A percentile compares a stretch with the other conserved stretches of the same genome.
phyloP scores from a whole-genome alignment of 1,284 basidiomycete species.

The Sporisorium reilianum region DNA sequence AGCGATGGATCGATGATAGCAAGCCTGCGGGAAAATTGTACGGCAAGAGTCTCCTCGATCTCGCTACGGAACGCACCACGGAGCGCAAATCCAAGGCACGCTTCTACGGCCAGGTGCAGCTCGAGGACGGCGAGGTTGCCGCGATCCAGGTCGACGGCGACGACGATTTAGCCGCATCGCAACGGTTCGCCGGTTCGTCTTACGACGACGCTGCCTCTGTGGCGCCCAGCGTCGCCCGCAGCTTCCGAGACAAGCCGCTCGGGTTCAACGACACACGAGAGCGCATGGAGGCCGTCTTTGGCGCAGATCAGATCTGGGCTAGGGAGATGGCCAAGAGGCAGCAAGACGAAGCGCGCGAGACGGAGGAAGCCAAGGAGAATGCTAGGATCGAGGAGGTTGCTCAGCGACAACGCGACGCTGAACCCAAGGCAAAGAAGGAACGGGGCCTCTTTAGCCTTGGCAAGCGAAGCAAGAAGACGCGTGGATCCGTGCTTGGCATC shows the following conservation, averaged over 20 bases:
- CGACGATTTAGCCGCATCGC: constrained; percentile 13
- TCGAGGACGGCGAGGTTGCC: constrained; percentile 42
- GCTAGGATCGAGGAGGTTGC: constrained; percentile 30
- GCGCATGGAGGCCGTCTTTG: constrained; percentile 66
- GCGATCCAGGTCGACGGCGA: constrained; percentile 30
- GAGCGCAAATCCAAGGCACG: constrained; percentile 46
- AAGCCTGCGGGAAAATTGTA: constrained; percentile 65
- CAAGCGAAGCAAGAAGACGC: constrained; percentile 42
- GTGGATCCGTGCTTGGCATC: constrained; percentile 16
- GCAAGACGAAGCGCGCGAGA: constrained; percentile 55
- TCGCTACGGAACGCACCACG: constrained; percentile 45
- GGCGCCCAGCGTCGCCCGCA: constrained; percentile 49
- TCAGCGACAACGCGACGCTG: constrained; percentile 18
- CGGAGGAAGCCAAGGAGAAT: constrained; percentile 21
- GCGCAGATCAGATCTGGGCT: constrained; percentile 52
- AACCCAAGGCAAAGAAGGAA: constrained; percentile 39
- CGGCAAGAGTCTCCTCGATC: constrained; percentile 63
- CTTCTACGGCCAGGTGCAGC: constrained; percentile 63
- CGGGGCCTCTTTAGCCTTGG: constrained; percentile 23
- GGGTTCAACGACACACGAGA: constrained; percentile 66
- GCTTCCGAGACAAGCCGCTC: constrained; percentile 59
- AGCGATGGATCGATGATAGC: constrained; percentile 59
- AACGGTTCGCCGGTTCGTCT: constrained; percentile 16
- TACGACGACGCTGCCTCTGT: constrained; percentile 45
- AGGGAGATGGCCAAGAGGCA: constrained; percentile 60